Evolutionary conservation across 441 rosid genomes (phyloP).

Genomic region (Populus hybrid): DNA sequence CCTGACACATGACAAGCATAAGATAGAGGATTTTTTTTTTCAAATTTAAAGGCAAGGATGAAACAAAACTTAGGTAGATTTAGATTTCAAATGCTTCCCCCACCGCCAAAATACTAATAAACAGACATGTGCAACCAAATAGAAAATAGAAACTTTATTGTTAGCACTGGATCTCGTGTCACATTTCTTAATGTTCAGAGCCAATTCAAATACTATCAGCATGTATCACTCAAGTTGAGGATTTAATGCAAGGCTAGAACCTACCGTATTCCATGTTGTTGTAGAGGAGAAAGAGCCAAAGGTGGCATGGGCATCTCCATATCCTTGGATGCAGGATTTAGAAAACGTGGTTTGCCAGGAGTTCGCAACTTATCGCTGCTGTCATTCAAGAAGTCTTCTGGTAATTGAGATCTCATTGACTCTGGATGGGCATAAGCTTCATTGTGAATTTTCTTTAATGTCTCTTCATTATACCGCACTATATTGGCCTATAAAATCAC

Average conservation of each 20-base stretch:
- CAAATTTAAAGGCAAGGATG: constrained; percentile 4
- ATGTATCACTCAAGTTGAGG: not conserved
- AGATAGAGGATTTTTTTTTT: constrained; percentile 17
- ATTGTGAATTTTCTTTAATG: constrained; percentile 49
- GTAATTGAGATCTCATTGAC: constrained; percentile 46
- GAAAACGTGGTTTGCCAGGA: constrained; percentile 30
- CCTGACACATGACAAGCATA: constrained; percentile 67
- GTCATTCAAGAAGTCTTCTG: constrained; percentile 36
- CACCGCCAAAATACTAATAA: not conserved
- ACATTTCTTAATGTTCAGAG: not conserved
- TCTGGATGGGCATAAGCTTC: constrained; percentile 39
- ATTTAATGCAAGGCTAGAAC: constrained; percentile 7
- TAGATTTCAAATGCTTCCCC: not conserved
- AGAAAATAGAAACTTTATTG: not conserved
- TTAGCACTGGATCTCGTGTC: not conserved
- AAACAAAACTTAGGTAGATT: constrained; percentile 3
- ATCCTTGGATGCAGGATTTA: constrained; percentile 45
- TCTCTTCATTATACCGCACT: constrained; percentile 66
- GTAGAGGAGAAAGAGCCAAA: constrained; percentile 59
- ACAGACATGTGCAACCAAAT: not conserved
- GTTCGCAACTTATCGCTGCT: constrained; percentile 20
- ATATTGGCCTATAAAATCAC: constrained; percentile 56
- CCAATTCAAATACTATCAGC: not conserved
- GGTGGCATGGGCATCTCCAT: constrained; percentile 93
- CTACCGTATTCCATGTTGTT: constrained; percentile 63